phyloP scores from a whole-genome alignment of 179 eudicot species.

The Gypsophila paniculata region DNA sequence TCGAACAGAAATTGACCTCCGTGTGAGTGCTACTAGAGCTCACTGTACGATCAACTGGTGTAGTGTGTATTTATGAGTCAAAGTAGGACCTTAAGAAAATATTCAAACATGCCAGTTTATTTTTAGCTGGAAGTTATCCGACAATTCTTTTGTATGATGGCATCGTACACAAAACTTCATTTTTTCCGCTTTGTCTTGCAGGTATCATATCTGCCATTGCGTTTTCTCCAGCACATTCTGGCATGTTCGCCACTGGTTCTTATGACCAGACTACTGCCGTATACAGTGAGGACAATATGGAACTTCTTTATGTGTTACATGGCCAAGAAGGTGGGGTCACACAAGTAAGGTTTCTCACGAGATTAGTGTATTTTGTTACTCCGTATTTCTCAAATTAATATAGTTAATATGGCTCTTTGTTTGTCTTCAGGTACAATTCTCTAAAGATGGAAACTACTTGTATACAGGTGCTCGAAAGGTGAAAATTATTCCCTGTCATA shows the following conservation, averaged over 20 bases:
- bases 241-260: slow-evolving; percentile 92
- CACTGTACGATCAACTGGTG: background rate
- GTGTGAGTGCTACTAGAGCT: background rate
- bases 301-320: slow-evolving; percentile 77
- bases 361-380: background rate
- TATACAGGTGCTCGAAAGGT: slow-evolving; percentile 97
- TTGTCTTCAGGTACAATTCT: slow-evolving; percentile 75
- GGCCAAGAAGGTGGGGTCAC: slow-evolving; percentile 99
- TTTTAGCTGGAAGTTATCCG: background rate
- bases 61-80: background rate
- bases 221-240: slow-evolving; percentile 69
- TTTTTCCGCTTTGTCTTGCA: slow-evolving; percentile 30
- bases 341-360: slow-evolving; percentile 58
- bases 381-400: no score
- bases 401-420: slow-evolving; percentile 7
- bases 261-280: slow-evolving; percentile 83
- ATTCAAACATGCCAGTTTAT: background rate
- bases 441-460: slow-evolving; percentile 92
- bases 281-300: slow-evolving; percentile 90
- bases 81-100: background rate
- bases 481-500: slow-evolving; percentile 3
- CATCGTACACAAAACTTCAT: background rate
- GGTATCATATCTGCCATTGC: slow-evolving; percentile 93
- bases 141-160: background rate
- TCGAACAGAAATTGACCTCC: background rate